Base-by-base conservation (phyloP, 306 rosid species). In the Heteromeles arbutifolia region DNA sequence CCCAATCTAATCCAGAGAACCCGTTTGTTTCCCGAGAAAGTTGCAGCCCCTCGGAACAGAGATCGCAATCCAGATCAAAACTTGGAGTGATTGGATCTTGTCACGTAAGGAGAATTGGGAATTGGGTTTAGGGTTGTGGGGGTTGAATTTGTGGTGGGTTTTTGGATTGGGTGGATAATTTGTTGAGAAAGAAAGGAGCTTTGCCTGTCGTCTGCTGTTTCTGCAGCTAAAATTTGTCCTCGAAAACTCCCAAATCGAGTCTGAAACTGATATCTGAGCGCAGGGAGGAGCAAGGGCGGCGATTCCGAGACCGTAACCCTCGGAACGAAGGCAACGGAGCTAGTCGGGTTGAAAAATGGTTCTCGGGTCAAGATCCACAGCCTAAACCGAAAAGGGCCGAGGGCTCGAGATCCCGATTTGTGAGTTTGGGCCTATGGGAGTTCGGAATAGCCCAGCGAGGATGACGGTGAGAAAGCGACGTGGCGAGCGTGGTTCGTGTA, bases 401-500 rank as follows among this genome's bases (percentile, higher is more conserved):
- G 34, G 15, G 54, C 2, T 17, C 19, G 19, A 14, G 19, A 5
- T 48, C 26, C 9, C 14, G 17, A 71, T 34, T 2, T 22, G n/a
- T 7, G 2, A 24, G 19, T 18, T 45, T 50, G 70, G 75, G 74
- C 79, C 66, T 2, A 3, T 2, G 41, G 65, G 5, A 4, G 25
- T 2, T 24, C 2, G 54, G 54, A 48, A 48, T 2, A 5, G 73
- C 39, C 28, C 66, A 59, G 44, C 75, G 65, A 45, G 22, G 44
- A 77, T 4, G 25, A 68, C 54, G 62, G 73, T 17, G 11, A 26
- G 28, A 5, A 5, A n/a, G 9, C 25, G 56, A 81, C 86, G 85
- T 78, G 88, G 61, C 76, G 28, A 72, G 57, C 26, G 32, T 9
- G 31, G 82, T 77, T 48, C 31, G 80, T 43, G 11, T 13, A 15